Conservation (phyloP, 495 filamentous ascomycete species). For the Aspergillus incahuasiensis region DNA sequence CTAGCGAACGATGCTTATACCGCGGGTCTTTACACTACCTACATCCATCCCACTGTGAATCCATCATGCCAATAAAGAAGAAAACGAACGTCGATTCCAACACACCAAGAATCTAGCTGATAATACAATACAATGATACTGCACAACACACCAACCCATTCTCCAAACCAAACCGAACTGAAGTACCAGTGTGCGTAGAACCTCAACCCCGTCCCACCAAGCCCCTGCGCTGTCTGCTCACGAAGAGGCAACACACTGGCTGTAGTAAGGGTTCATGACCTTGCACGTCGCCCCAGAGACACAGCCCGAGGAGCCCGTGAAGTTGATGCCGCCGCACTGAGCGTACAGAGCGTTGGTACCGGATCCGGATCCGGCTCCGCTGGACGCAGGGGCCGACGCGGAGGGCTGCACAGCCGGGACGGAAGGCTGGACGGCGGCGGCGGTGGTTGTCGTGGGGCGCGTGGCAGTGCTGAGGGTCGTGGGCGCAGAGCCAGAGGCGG, state of each 20-base stretch:
- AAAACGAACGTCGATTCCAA: too few species aligned
- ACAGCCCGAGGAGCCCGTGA: neutral
- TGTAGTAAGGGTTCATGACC: neutral
- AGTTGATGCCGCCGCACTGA: neutral
- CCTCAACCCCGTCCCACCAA: too few species aligned
- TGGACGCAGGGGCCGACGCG: neutral
- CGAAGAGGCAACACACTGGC: neutral
- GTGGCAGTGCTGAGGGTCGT: neutral
- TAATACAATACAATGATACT: too few species aligned
- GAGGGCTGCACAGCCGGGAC: neutral
- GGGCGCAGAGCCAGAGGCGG: neutral
- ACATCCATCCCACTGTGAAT: too few species aligned
- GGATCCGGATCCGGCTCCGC: slow-evolving; percentile 4
- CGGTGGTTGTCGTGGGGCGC: slow-evolving; percentile 18
- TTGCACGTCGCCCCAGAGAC: neutral
- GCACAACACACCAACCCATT: too few species aligned
- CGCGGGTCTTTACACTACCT: too few species aligned
- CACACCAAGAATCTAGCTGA: too few species aligned
- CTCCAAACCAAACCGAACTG: too few species aligned
- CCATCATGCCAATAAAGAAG: too few species aligned
- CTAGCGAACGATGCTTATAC: too few species aligned
- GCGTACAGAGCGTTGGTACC: slow-evolving; percentile 9
- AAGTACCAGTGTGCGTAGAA: too few species aligned
- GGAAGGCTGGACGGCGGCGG: slow-evolving; percentile 15
- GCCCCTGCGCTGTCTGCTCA: too few species aligned